Percentiles rank a stretch among this genome's conserved stretches.
These are phyloP conservation scores for Boletus fagicola DNA, from an alignment of 768 basidiomycete genomes.

Conservation along the genomic window DNA sequence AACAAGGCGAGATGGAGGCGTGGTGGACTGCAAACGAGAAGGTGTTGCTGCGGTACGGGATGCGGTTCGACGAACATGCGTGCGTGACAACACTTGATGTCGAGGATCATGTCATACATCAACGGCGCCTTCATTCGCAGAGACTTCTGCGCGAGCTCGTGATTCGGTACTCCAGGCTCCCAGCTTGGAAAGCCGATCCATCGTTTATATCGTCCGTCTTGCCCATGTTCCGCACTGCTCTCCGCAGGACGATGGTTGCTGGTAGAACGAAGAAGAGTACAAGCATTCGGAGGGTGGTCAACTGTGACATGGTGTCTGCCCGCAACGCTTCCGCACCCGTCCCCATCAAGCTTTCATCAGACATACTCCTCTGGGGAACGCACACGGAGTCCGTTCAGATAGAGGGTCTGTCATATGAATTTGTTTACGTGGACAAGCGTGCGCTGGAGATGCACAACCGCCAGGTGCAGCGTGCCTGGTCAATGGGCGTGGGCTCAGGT, in stretches of 20 bases:
- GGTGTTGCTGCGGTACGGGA: conserved; percentile 23
- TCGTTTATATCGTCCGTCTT: background rate
- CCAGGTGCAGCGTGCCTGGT: background rate
- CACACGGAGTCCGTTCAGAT: background rate
- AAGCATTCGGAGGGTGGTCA: background rate
- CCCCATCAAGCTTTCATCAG: background rate
- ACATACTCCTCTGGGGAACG: background rate
- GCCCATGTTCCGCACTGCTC: background rate
- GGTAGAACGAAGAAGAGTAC: background rate
- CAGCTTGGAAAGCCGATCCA: background rate
- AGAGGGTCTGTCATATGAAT: background rate
- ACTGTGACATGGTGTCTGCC: background rate
- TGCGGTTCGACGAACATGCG: conserved; percentile 24
- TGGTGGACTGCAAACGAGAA: conserved; percentile 30
- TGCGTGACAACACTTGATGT: background rate
- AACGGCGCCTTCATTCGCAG: background rate
- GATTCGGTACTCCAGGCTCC: background rate
- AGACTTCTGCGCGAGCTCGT: background rate
- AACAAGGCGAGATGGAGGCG: conserved; percentile 18
- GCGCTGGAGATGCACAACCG: background rate
- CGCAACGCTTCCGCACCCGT: background rate
- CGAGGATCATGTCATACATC: background rate
- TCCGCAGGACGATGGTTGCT: background rate
- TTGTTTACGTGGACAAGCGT: background rate
- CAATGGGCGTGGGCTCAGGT: background rate